Percentiles rank a stretch among this genome's conserved stretches.
These are phyloP conservation scores for Solanum habrochaites DNA, from an alignment of 257 asterid species.

Conservation along the genomic window DNA sequence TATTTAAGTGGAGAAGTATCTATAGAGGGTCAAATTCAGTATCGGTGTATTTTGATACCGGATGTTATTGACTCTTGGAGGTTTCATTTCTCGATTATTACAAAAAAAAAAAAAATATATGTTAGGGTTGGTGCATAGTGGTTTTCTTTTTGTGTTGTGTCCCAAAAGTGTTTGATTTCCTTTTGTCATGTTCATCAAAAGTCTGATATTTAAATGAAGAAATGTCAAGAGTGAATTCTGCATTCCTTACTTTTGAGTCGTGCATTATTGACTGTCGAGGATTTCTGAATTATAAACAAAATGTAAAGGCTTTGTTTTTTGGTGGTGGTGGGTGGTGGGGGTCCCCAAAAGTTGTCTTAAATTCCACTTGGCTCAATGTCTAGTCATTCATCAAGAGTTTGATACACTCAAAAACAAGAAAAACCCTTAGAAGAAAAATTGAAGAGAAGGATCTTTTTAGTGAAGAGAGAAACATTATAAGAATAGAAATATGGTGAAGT, in stretches of 20 bases:
- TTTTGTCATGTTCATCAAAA: neutral
- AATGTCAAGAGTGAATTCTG: neutral
- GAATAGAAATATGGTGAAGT: constrained; percentile 20
- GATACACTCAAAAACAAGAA: neutral
- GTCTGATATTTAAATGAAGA: neutral
- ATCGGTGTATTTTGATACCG: neutral
- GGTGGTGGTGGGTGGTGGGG: neutral
- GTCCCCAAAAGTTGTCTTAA: neutral
- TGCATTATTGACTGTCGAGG: neutral
- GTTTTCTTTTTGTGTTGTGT: neutral
- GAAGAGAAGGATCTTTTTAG: constrained; percentile 31
- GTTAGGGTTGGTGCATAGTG: neutral
- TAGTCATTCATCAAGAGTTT: neutral
- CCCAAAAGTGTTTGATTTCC: neutral
- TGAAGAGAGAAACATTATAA: constrained; percentile 16
- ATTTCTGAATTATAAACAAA: neutral
- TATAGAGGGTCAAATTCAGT: neutral
- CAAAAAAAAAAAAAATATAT: neutral
- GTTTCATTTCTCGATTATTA: neutral
- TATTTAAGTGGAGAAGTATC: neutral
- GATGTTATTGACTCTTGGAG: neutral
- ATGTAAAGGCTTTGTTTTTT: neutral
- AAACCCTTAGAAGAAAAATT: neutral
- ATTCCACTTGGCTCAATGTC: neutral
- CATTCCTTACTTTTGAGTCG: neutral